Base-by-base conservation (phyloP, 225 moss, liverwort and hornwort species). In the Thuidium tamariscinum region DNA sequence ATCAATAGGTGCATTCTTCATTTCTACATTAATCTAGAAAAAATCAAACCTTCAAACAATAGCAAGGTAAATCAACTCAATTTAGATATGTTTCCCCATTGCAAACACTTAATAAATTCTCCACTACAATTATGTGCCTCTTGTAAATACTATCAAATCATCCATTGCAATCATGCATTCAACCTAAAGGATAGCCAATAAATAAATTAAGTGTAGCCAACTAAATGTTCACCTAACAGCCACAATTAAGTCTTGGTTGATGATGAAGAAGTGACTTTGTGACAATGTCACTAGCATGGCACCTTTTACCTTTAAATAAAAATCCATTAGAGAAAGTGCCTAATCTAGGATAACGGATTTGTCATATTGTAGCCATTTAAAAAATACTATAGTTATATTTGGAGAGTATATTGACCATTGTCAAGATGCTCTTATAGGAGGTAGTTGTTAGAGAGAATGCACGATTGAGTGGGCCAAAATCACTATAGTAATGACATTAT, bases 151-250 rank as follows among this genome's bases (percentile, higher is more conserved):
- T 66, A 11, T 36, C 19, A 20, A 36, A n/a, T 36, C 1, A 10
- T 10, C 20, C 2, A n/a, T 5, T 5, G 20, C 66, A 66, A 36
- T 36, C 22, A 37, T 22, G 7, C 13, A 37, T 67, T 67, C 22
- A 37, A 67, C 7, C 1, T 1, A 1, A 1, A 1, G 22, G 11
- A 36, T 1, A 36, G 19, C 9, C 18, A 32, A n/a, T 16, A 4
- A n/a, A n/a, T n/a, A 36, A 36, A 37, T 37, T 11, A 66, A 5
- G 0, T 66, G 20, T 11, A 4, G 36, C 11, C 36, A 0, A 36
- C 3, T 11, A 36, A 36, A 21, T 66, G 36, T 36, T 66, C 36
- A 36, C 6, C 36, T 11, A 36, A 1, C 1, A 66, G 5, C 66
- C 10, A 21, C 6, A 21, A 36, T 66, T 3, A 21, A 66, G 36